Evolutionary conservation across 1,139 yeast species (phyloP).

Genomic region (Pichia inconspicua): DNA sequence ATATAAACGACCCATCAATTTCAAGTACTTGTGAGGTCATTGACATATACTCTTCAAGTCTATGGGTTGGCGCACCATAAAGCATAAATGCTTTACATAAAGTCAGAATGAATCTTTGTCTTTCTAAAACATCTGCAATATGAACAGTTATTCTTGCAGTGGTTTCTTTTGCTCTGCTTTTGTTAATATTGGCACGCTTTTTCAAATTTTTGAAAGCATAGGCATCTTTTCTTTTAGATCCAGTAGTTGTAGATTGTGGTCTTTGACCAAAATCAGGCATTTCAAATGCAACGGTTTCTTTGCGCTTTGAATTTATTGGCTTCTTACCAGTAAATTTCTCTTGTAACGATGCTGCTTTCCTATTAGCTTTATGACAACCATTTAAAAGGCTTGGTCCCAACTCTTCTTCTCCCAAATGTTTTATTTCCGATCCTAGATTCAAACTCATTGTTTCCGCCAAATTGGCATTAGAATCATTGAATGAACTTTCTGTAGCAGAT

Average conservation of each 20-base stretch:
- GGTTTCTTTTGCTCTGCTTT: constrained; percentile 25
- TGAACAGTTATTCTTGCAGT: constrained; percentile 75
- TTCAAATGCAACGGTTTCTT: constrained; percentile 8
- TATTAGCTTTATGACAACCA: constrained; percentile 4
- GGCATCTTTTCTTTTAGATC: constrained; percentile 6
- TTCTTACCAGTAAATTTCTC: not conserved
- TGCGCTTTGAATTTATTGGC: not conserved
- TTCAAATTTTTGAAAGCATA: constrained; percentile 9
- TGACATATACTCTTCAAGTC: constrained; percentile 83
- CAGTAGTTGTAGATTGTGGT: constrained; percentile 2
- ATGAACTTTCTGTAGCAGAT: not conserved
- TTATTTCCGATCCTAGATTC: constrained; percentile 7
- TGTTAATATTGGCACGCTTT: constrained; percentile 18
- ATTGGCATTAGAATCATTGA: not conserved
- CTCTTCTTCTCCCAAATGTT: constrained; percentile 1
- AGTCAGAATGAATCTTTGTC: constrained; percentile 76
- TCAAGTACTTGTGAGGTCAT: constrained; percentile 87
- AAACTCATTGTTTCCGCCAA: not conserved
- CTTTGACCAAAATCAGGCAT: constrained; percentile 14
- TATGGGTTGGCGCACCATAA: constrained; percentile 92
- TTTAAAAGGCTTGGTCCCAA: not conserved
- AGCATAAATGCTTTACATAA: constrained; percentile 85
- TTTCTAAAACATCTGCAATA: constrained; percentile 77
- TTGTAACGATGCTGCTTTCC: constrained; percentile 9
- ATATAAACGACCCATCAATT: constrained; percentile 84